Evolutionary conservation across 2,329 filamentous ascomycete species (phyloP).

Genomic region (Cytospora paraplurivora): DNA sequence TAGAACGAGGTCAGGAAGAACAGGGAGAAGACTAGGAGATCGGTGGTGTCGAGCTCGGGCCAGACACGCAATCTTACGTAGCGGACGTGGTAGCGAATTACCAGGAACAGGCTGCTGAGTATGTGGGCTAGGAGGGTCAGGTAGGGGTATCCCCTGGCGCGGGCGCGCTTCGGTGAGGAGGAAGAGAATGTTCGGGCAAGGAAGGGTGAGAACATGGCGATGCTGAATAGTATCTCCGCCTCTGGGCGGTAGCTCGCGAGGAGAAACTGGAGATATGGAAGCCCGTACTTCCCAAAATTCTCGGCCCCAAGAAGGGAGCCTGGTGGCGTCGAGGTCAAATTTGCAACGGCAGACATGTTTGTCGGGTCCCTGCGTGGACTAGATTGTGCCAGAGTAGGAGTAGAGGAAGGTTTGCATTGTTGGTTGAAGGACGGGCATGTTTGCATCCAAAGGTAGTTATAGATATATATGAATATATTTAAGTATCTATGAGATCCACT

Average conservation of each 20-base stretch:
- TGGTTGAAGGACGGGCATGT: neutral
- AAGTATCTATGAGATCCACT: neutral
- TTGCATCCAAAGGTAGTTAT: too few relatives aligned
- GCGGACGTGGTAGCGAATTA: constrained; percentile 21
- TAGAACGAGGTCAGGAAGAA: constrained; percentile 19
- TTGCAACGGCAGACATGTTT: neutral
- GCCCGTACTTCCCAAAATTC: neutral
- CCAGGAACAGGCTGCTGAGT: neutral
- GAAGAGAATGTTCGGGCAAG: constrained; percentile 4
- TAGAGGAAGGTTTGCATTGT: too few relatives aligned
- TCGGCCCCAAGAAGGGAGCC: neutral
- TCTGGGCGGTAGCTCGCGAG: constrained; percentile 20
- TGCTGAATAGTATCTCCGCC: constrained; percentile 19
- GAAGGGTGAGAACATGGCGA: constrained; percentile 17
- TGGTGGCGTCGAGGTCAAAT: constrained; percentile 9
- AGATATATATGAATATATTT: neutral
- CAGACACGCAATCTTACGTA: constrained; percentile 17
- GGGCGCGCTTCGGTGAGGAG: constrained; percentile 14
- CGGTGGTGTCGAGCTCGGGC: constrained; percentile 13
- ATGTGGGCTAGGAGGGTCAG: constrained; percentile 13
- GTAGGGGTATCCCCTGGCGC: constrained; percentile 13
- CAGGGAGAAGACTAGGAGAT: constrained; percentile 15
- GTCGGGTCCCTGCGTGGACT: neutral
- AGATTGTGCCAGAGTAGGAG: neutral
- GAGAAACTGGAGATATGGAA: neutral